Evolutionary conservation across 179 eudicot genomes (phyloP).

Genomic region (Spinacia oleracea): DNA sequence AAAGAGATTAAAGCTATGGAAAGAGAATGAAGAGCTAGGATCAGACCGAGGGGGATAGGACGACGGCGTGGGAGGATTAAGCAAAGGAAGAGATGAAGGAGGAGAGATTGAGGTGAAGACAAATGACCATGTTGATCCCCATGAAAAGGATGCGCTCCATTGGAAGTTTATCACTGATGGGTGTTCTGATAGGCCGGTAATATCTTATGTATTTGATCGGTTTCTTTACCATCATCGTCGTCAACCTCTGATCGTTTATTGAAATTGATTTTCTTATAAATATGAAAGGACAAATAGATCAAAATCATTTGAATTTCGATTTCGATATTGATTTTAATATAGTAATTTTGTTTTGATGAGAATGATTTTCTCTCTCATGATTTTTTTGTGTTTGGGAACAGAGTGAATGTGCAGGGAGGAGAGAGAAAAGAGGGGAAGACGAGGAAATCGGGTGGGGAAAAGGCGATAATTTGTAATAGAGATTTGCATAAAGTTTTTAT

Average conservation of each 20-base stretch:
- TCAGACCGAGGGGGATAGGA: conserved; percentile 64
- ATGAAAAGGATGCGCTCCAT: conserved; percentile 67
- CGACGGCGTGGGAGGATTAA: conserved; percentile 33
- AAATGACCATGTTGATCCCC: conserved; percentile 84
- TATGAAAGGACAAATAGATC: too few relatives aligned
- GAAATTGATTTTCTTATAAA: too few relatives aligned
- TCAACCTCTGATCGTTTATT: too few relatives aligned
- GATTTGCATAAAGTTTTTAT: too few relatives aligned
- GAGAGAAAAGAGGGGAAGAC: neutral
- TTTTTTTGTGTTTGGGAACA: too few relatives aligned
- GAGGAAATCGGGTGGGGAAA: neutral
- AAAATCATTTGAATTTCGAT: too few relatives aligned
- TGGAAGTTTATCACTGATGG: conserved; percentile 56
- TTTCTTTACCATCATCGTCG: neutral
- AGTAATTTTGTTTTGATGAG: too few relatives aligned
- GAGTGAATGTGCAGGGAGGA: neutral
- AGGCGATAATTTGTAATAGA: too few relatives aligned
- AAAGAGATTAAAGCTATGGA: conserved; percentile 64
- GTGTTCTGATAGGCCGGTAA: conserved; percentile 61
- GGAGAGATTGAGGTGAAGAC: conserved; percentile 51
- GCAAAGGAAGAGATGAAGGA: conserved; percentile 41
- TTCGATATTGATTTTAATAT: too few relatives aligned
- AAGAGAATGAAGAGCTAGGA: conserved; percentile 78
- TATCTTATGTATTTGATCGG: conserved; percentile 25
- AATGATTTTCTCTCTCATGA: too few relatives aligned